Percentiles rank a stretch among this genome's conserved stretches.
phyloP scores from a whole-genome alignment of 345 rosid genomes.

The Linum usitatissimum region DNA sequence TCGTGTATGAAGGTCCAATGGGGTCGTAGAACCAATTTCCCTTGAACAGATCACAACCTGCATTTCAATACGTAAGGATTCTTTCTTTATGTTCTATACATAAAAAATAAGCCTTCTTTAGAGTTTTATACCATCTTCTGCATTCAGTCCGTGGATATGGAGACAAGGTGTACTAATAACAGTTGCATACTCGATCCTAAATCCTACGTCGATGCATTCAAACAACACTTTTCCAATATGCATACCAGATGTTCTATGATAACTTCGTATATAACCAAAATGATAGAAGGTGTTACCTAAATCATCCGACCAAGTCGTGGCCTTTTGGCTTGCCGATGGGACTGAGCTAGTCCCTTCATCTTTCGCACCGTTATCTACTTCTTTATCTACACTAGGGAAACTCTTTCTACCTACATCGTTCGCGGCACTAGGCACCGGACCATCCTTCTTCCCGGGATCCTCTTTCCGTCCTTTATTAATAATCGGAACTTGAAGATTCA shows the following conservation, averaged over 20 bases:
- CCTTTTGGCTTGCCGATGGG: constrained; percentile 11
- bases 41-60: constrained; percentile 69
- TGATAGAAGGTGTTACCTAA: constrained; percentile 29
- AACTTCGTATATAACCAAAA: neutral
- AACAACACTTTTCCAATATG: constrained; percentile 1
- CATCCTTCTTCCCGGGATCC: neutral
- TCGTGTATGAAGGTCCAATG: constrained; percentile 65
- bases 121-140: too few species aligned
- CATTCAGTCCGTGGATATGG: too few species aligned
- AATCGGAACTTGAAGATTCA: neutral
- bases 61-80: constrained; percentile 8
- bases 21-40: constrained; percentile 92
- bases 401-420: constrained; percentile 1
- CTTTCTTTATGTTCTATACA: too few species aligned
- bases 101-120: too few species aligned
- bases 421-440: constrained; percentile 17
- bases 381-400: constrained; percentile 14
- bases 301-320: constrained; percentile 28
- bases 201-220: neutral
- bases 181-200: neutral
- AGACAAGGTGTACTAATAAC: too few species aligned
- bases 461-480: neutral
- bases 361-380: constrained; percentile 10
- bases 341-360: constrained; percentile 13
- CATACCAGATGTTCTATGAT: neutral